These are phyloP conservation scores for Microdochium trichocladiopsis DNA, from an alignment of 2,329 filamentous ascomycete species.

Conservation along the genomic window DNA sequence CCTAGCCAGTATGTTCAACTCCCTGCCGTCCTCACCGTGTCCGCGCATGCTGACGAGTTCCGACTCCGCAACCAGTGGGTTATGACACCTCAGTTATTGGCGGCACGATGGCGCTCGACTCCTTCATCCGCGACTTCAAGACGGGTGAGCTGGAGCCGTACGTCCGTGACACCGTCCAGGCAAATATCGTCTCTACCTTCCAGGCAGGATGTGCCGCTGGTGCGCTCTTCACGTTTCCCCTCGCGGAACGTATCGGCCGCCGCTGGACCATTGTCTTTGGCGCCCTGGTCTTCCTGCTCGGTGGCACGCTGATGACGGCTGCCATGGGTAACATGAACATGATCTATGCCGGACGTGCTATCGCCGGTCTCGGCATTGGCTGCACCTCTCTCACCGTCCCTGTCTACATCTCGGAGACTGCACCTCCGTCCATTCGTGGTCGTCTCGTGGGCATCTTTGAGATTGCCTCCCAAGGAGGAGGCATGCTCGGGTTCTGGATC, in stretches of 20 bases:
- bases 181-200: slow-evolving; percentile 35
- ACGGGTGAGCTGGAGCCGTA: slow-evolving; percentile 15
- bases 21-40: too few species aligned
- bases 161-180: slow-evolving; percentile 23
- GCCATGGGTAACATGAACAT: slow-evolving; percentile 34
- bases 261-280: slow-evolving; percentile 43
- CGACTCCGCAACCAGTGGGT: slow-evolving; percentile 14
- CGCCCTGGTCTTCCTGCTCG: slow-evolving; percentile 38
- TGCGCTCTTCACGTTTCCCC: slow-evolving; percentile 43
- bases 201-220: slow-evolving; percentile 50
- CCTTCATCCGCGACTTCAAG: slow-evolving; percentile 26
- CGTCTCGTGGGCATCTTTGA: slow-evolving; percentile 43
- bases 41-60: neutral
- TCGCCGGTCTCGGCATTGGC: slow-evolving; percentile 43
- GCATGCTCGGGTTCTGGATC: slow-evolving; percentile 38
- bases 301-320: slow-evolving; percentile 44
- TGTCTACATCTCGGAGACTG: slow-evolving; percentile 51
- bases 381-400: slow-evolving; percentile 44
- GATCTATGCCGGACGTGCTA: slow-evolving; percentile 47
- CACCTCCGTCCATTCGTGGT: slow-evolving; percentile 43
- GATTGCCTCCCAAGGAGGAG: slow-evolving; percentile 42
- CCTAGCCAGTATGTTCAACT: slow-evolving; percentile 17
- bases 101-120: slow-evolving; percentile 29
- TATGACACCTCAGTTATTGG: slow-evolving; percentile 31
- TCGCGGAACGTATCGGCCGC: slow-evolving; percentile 49